Base-by-base conservation (phyloP, 306 rosid species). In the Prunus armeniaca region DNA sequence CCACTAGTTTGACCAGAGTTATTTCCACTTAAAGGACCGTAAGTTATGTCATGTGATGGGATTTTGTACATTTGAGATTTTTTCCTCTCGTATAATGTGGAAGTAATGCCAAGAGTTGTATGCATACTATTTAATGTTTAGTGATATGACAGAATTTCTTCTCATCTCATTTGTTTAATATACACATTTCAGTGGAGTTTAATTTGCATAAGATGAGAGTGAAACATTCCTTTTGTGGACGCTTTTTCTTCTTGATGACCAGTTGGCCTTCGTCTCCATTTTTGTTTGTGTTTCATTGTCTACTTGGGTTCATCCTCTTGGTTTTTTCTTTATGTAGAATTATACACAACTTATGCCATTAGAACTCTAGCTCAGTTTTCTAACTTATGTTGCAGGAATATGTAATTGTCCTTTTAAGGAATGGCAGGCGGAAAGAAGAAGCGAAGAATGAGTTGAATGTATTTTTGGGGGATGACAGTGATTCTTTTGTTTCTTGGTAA, bases 401-500 rank as follows among this genome's bases (percentile, higher is more conserved):
- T 71, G 96, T 96, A 45, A 86, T 96, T 69, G 99, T 96, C 67
- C 83, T 96, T 69, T 78, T 96, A 82, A 96, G 84, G 93, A 96
- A 96, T 64, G 98, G 99, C 67, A 91, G 90, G 82, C 72, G 84
- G 80, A 96, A 89, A 85, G 98, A 89, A 66, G 92, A 89, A 82
- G 97, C 98, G 38, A 89, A 69, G 86, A 86, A 70, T 81, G 98
- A 87, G 88, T 80, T 96, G 79, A 86, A 84, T 71, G 98, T 96
- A 13, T 96, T 96, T 81, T 79, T 96, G 87, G 97, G 93, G 57
- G 96, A 91, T 71, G 93, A 96, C 84, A 88, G 88, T 67, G 91
- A 88, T 84, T 86, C 99, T 84, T 96, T 96, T 80, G 87, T 91
- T 54, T 84, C 96, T 38, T 96, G 99, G 99, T 96, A 92, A 91